These are phyloP conservation scores for Fusarium ambrosium DNA, from an alignment of 2,329 filamentous ascomycete species.

Conservation along the genomic window DNA sequence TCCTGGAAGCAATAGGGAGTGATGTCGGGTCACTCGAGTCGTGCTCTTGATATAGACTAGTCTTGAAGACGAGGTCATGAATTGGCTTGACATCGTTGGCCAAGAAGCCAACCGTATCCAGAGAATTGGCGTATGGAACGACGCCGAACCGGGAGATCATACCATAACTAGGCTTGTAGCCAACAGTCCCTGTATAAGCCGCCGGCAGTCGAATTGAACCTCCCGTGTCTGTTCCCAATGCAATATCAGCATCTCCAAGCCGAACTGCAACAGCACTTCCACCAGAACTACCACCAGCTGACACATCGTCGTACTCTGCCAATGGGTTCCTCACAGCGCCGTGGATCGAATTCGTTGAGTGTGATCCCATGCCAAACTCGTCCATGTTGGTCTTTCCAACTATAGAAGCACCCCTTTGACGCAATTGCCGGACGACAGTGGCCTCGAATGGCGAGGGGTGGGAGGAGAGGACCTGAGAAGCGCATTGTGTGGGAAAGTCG, in stretches of 20 bases:
- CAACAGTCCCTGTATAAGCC: conserved; percentile 85
- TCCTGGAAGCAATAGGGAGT: conserved; percentile 68
- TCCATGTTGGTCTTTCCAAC: conserved; percentile 93
- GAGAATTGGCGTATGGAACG: conserved; percentile 90
- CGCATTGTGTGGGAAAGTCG: conserved; percentile 82
- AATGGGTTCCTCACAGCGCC: conserved; percentile 72
- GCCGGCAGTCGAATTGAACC: conserved; percentile 90
- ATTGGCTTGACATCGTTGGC: conserved; percentile 67
- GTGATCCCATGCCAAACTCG: conserved; percentile 95
- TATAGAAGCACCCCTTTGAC: conserved; percentile 71
- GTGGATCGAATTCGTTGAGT: conserved; percentile 78
- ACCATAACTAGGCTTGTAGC: conserved; percentile 94
- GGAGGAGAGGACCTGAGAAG: conserved; percentile 78
- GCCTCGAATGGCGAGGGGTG: conserved; percentile 86
- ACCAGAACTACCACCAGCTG: conserved; percentile 91
- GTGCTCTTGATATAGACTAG: conserved; percentile 62
- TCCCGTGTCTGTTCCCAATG: conserved; percentile 93
- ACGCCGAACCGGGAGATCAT: conserved; percentile 88
- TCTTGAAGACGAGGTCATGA: conserved; percentile 65
- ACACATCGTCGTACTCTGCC: conserved; percentile 60
- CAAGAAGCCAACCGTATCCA: conserved; percentile 90
- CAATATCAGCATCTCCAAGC: conserved; percentile 68
- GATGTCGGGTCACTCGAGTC: conserved; percentile 84
- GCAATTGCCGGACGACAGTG: conserved; percentile 80
- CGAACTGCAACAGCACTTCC: conserved; percentile 91